Percentiles rank a stretch among this genome's conserved stretches.
phyloP scores from a whole-genome alignment of 345 rosid species.

The Crucihimalaya himalaica region DNA sequence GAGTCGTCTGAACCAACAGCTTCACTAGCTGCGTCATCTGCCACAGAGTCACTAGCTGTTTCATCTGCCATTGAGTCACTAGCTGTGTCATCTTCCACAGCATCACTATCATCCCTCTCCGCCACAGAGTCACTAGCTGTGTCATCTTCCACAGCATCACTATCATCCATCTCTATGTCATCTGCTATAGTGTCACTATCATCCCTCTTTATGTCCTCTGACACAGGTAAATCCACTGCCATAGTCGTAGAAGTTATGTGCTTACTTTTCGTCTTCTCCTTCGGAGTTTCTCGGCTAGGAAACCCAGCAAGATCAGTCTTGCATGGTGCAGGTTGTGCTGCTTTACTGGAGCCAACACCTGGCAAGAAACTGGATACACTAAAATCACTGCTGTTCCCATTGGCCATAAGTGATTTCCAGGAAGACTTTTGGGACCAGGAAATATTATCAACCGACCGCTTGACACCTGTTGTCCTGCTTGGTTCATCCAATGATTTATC shows the following conservation, averaged over 20 bases:
- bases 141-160: conserved; percentile 1
- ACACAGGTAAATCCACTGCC: conserved; percentile 12
- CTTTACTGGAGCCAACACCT: conserved; percentile 32
- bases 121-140: not conserved
- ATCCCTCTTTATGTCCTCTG: conserved; percentile 6
- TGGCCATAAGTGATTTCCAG: conserved; percentile 71
- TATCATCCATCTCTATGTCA: not conserved
- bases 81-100: conserved; percentile 25
- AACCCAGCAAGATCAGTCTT: conserved; percentile 4
- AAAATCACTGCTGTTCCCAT: conserved; percentile 44
- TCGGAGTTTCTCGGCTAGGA: conserved; percentile 6
- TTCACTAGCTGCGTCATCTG: conserved; percentile 30
- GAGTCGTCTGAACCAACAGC: conserved; percentile 27
- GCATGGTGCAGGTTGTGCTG: conserved; percentile 31
- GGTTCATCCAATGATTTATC: conserved; percentile 25
- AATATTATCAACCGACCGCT: conserved; percentile 37
- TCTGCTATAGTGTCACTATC: not conserved
- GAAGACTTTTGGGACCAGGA: conserved; percentile 75
- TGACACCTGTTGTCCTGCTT: conserved; percentile 32
- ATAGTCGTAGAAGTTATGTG: conserved; percentile 31
- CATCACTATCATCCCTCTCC: not conserved
- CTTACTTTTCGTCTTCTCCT: conserved; percentile 33
- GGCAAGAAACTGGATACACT: conserved; percentile 50
- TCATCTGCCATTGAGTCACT: conserved; percentile 25
- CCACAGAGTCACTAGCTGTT: conserved; percentile 9